Evolutionary conservation across 805 yeast species (phyloP).

Genomic region (Saccharomycopsis sp.): DNA sequence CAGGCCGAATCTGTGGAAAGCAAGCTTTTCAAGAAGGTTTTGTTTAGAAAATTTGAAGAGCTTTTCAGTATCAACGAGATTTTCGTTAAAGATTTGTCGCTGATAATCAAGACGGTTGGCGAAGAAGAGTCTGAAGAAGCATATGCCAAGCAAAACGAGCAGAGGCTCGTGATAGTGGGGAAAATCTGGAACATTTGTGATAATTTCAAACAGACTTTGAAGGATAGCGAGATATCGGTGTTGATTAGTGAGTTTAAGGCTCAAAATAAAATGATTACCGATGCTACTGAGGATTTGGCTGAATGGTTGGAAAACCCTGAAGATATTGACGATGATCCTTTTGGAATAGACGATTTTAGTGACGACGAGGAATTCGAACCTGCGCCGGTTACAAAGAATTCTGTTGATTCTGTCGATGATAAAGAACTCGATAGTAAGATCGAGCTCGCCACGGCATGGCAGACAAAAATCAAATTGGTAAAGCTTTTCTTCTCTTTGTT

Average conservation of each 20-base stretch:
- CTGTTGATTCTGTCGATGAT: conserved; percentile 27
- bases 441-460: conserved; percentile 43
- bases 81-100: conserved; percentile 1
- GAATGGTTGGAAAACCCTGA: conserved; percentile 66
- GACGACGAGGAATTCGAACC: conserved; percentile 29
- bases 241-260: conserved; percentile 41
- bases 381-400: conserved; percentile 25
- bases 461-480: conserved; percentile 46
- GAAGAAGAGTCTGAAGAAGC: conserved; percentile 27
- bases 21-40: conserved; percentile 1
- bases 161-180: conserved; percentile 55
- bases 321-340: conserved; percentile 44
- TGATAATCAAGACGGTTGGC: conserved; percentile 11
- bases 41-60: not conserved
- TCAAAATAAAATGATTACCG: conserved; percentile 44
- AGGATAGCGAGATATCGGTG: conserved; percentile 48
- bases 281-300: conserved; percentile 58
- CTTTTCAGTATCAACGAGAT: conserved; percentile 3
- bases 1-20: not conserved
- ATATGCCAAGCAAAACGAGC: conserved; percentile 24
- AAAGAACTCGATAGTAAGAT: conserved; percentile 33
- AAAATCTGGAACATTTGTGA: conserved; percentile 69
- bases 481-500: conserved; percentile 54
- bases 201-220: conserved; percentile 34
- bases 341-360: conserved; percentile 36